phyloP scores from a whole-genome alignment of 331 rosid genomes.

The Quercus tomentella region DNA sequence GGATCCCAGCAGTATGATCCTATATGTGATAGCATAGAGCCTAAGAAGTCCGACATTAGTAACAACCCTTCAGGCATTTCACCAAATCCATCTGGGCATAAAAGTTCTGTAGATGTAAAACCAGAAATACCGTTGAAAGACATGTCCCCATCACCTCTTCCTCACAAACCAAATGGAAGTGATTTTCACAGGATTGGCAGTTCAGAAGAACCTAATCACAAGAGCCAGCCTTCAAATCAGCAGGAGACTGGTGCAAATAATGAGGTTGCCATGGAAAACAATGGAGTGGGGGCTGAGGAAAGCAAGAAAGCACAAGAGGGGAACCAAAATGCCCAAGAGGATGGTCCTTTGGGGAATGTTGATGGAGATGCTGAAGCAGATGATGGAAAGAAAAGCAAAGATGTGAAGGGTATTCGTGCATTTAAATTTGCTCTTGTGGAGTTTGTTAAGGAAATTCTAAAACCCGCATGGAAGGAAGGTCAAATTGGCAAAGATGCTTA shows the following conservation, averaged over 20 bases:
- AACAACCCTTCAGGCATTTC: constrained; percentile 29
- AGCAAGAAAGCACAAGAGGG: constrained; percentile 43
- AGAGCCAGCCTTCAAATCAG: constrained; percentile 30
- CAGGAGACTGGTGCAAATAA: constrained; percentile 32
- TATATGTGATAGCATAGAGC: constrained; percentile 40
- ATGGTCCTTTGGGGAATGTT: constrained; percentile 31
- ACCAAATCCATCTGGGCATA: constrained; percentile 16
- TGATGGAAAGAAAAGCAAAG: constrained; percentile 68
- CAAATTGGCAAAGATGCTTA: constrained; percentile 73
- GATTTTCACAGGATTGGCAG: constrained; percentile 28
- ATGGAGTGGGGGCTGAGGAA: constrained; percentile 33
- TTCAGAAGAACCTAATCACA: constrained; percentile 29
- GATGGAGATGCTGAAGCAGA: constrained; percentile 44
- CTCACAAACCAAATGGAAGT: constrained; percentile 27
- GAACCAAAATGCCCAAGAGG: constrained; percentile 30
- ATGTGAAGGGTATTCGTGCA: constrained; percentile 61
- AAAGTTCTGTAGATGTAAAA: constrained; percentile 27
- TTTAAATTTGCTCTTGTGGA: constrained; percentile 81
- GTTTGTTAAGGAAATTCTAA: constrained; percentile 76
- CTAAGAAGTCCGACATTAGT: constrained; percentile 39
- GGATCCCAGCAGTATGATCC: constrained; percentile 54
- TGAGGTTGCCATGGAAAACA: constrained; percentile 31
- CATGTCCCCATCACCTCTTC: constrained; percentile 30
- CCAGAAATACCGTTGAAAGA: constrained; percentile 19
- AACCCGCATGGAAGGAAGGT: constrained; percentile 91